Conservation (phyloP, 148 eudicot species). For the Rhododendron kiyosumense region DNA sequence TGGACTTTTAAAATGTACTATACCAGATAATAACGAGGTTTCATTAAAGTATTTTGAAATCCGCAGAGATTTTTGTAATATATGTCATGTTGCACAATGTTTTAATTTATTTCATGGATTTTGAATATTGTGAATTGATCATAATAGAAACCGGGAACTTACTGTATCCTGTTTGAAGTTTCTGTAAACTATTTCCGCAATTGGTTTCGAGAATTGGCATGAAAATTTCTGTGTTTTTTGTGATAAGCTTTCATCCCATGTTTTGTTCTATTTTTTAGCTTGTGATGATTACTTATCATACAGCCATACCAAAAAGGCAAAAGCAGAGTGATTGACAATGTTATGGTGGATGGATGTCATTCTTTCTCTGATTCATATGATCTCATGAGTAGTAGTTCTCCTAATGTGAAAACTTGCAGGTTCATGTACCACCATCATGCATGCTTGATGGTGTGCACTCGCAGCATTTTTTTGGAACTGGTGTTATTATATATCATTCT, state of each 20-base stretch:
- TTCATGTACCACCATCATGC: conserved; percentile 94
- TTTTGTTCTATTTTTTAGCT: neutral
- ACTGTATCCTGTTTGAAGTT: neutral
- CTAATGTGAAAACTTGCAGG: conserved; percentile 36
- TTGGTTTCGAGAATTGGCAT: neutral
- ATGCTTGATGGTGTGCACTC: conserved; percentile 96
- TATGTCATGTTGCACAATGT: neutral
- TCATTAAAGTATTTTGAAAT: neutral
- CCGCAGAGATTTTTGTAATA: neutral
- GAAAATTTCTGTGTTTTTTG: neutral
- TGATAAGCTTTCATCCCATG: neutral
- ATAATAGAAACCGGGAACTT: neutral
- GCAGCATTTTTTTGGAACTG: conserved; percentile 93
- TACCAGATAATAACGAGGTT: neutral
- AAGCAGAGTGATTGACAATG: neutral
- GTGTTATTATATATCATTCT: conserved; percentile 87
- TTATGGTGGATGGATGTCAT: neutral
- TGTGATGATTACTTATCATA: neutral
- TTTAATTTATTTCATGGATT: neutral
- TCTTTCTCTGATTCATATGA: neutral
- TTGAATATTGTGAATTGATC: neutral
- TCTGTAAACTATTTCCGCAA: neutral
- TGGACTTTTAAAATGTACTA: neutral
- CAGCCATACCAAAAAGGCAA: neutral
- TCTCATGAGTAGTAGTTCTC: neutral